phyloP scores from a whole-genome alignment of 2,329 filamentous ascomycete species.

The Ceratocystiopsis minuta region DNA sequence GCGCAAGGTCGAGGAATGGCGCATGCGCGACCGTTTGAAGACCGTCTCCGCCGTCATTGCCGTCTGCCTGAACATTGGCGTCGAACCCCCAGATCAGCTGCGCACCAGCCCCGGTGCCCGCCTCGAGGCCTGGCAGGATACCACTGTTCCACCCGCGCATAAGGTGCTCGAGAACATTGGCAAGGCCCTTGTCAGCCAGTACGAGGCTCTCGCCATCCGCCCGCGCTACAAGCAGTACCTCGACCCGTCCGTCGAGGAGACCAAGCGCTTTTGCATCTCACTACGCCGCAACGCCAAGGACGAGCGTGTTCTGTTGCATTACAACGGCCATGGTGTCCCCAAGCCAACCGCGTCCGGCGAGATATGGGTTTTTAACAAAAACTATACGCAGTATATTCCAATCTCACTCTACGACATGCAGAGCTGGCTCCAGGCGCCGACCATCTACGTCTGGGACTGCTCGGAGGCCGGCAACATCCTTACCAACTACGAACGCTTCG shows the following conservation, averaged over 20 bases:
- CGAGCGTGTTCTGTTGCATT: conserved; percentile 91
- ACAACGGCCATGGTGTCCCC: conserved; percentile 94
- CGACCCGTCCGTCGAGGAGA: conserved; percentile 92
- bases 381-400: conserved; percentile 96
- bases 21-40: conserved; percentile 90
- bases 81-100: conserved; percentile 91
- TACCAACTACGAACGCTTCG: conserved; percentile 82
- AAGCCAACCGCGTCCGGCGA: conserved; percentile 90
- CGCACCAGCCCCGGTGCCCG: conserved; percentile 89
- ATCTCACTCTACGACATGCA: conserved; percentile 91
- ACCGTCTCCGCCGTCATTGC: conserved; percentile 90
- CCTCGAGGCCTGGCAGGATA: conserved; percentile 93
- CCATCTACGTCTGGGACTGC: conserved; percentile 94
- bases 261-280: conserved; percentile 87
- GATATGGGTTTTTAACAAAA: conserved; percentile 99
- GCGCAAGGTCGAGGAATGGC: conserved; percentile 73
- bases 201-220: conserved; percentile 83
- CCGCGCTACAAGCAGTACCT: conserved; percentile 97
- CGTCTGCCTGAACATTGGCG: conserved; percentile 90
- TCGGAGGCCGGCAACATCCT: conserved; percentile 93
- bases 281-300: conserved; percentile 85
- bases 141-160: conserved; percentile 57
- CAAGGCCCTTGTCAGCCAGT: conserved; percentile 88
- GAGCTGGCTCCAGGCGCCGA: conserved; percentile 87
- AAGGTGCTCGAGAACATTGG: conserved; percentile 90